Base-by-base conservation (phyloP, 106 monocot species). In the Dendrobium huoshanense region DNA sequence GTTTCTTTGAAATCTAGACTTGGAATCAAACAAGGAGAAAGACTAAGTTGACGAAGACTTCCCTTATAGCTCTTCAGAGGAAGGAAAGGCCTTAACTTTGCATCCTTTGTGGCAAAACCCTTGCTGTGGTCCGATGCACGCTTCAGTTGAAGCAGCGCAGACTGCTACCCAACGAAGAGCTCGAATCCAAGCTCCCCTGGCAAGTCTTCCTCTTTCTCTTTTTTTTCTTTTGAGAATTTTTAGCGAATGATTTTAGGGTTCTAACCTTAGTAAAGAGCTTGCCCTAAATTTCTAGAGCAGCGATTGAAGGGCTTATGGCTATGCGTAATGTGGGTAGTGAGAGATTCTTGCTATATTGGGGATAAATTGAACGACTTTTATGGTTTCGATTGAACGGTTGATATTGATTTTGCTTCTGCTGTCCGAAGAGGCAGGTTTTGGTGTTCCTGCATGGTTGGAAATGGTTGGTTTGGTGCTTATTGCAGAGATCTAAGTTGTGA, bases 181-280 rank as follows among this genome's bases (percentile, higher is more conserved):
- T 41, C 76, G 76, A 76, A 4, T 76, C 49, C 76, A 76, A 45
- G 76, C 76, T 76, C 76, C 76, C 24, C 45, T 76, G 48, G 76
- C 47, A 76, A 49, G 76, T 76, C 5, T 24, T 76, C 49, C 13
- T 1, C 44, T 73, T 19, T 29, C 31, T 40, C 13, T 40, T 15
- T 49, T 49, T 49, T 47, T 76, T 0, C 0, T 25, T 45, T 51
- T 13, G 9, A 11, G 49, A 25, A 76, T 76, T 76, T 70, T 29
- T 13, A 70, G 37, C 3, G 33, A 37, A 76, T 24, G 76, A 7
- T 24, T 51, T 24, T 76, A 49, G 25, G 18, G 24, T 10, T 24
- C 17, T 45, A 7, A 25, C 20, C n/a, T 40, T n/a, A 8, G 74
- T 22, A 43, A 27, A 76, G 76, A 49, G 17, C 9, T 4, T 76